phyloP scores from a whole-genome alignment of 139 green algal species.

The Micromonas pusilla region DNA sequence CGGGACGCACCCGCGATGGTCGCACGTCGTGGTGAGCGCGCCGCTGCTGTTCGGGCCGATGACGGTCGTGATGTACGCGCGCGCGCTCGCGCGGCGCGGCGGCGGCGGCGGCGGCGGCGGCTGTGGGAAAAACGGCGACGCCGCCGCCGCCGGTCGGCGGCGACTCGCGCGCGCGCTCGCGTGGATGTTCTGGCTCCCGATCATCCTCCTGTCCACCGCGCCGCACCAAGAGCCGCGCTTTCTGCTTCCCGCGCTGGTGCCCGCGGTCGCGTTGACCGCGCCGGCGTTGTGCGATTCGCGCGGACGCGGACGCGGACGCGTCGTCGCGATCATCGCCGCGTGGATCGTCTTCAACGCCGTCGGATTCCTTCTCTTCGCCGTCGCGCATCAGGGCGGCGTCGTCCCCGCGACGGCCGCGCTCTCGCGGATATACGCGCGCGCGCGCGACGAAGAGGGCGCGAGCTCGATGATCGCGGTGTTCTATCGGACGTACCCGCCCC shows the following conservation, averaged over 20 bases:
- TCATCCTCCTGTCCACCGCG: background rate
- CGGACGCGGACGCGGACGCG: background rate
- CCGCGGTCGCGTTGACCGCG: background rate
- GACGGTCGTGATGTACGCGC: background rate
- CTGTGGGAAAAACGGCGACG: no score
- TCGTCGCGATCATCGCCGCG: background rate
- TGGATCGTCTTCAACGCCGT: constrained; percentile 9
- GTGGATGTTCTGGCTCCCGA: background rate
- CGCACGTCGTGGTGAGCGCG: constrained; percentile 7
- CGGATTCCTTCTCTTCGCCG: background rate
- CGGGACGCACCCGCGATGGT: background rate
- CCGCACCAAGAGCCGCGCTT: constrained; percentile 21
- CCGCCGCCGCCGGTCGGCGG: no score
- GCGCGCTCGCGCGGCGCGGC: no score
- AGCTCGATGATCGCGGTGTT: background rate
- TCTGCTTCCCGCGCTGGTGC: background rate
- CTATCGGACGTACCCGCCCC: constrained; percentile 1
- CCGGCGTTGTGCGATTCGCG: no score
- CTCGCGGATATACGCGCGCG: no score
- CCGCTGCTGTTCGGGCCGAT: constrained; percentile 15
- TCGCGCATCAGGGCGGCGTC: constrained; percentile 6
- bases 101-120: no score
- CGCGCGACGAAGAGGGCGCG: background rate
- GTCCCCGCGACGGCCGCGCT: background rate
- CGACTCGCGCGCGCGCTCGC: no score